Conservation (phyloP, 768 basidiomycete species). For the Cyathus striatus region DNA sequence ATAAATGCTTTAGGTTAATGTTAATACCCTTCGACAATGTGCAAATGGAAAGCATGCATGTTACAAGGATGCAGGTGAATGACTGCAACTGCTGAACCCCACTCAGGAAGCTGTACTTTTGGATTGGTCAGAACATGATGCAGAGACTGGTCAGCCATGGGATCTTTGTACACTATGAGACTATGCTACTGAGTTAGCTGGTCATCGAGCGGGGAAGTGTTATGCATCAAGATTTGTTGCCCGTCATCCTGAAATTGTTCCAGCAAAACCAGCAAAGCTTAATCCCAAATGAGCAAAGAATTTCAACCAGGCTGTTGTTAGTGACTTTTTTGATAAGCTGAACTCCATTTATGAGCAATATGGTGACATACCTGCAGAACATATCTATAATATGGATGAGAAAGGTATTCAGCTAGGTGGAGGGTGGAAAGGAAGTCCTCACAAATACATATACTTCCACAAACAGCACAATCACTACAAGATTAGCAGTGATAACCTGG, state of each 20-base stretch:
- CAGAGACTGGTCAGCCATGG: too few species aligned
- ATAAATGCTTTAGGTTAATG: too few species aligned
- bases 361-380: constrained; percentile 18
- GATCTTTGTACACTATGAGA: too few species aligned
- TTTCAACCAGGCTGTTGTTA: constrained; percentile 15
- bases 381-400: constrained; percentile 24
- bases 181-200: too few species aligned
- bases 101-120: too few species aligned
- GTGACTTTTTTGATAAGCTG: constrained; percentile 13
- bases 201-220: too few species aligned
- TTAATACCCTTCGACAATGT: too few species aligned
- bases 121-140: too few species aligned
- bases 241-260: constrained; percentile 12
- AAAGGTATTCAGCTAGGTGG: constrained; percentile 22
- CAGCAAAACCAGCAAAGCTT: constrained; percentile 10
- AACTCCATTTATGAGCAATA: constrained; percentile 10
- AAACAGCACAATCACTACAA: constrained; percentile 11
- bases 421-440: constrained; percentile 9
- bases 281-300: constrained; percentile 21
- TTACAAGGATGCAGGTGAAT: too few species aligned
- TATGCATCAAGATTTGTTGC: too few species aligned
- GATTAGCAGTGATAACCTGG: constrained; percentile 24
- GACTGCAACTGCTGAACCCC: too few species aligned
- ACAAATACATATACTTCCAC: constrained; percentile 8
- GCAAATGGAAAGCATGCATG: too few species aligned